A percentile compares a stretch with the other conserved stretches of the same genome.
Evolutionary conservation across 2,329 filamentous ascomycete genomes (phyloP).

Genomic region (Daldinia eschscholtzii): DNA sequence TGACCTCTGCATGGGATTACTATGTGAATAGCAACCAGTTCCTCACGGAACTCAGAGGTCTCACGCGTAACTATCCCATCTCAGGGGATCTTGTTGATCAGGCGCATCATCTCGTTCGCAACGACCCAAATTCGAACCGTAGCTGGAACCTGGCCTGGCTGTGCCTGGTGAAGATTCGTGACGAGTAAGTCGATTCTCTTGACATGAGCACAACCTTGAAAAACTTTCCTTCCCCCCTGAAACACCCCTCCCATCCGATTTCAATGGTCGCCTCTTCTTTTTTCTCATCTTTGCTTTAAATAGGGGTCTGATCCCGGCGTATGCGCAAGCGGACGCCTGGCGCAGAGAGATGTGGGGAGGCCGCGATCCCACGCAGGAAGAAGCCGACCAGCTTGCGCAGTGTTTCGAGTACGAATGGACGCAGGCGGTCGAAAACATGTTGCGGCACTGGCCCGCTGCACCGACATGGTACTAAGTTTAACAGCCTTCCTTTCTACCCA

Average conservation of each 20-base stretch:
- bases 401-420: constrained; percentile 78
- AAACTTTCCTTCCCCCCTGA: neutral
- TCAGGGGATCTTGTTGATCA: constrained; percentile 73
- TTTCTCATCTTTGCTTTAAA: constrained; percentile 24
- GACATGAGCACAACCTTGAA: neutral
- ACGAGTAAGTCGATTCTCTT: constrained; percentile 65
- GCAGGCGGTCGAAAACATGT: constrained; percentile 72
- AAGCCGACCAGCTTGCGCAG: constrained; percentile 69
- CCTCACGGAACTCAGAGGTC: constrained; percentile 75
- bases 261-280: neutral
- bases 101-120: constrained; percentile 72
- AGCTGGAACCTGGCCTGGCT: constrained; percentile 85
- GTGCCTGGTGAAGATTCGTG: constrained; percentile 73
- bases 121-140: constrained; percentile 73
- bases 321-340: constrained; percentile 71
- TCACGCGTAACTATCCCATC: constrained; percentile 77
- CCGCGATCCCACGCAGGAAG: constrained; percentile 65
- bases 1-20: constrained; percentile 78
- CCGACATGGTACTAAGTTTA: constrained; percentile 66
- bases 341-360: constrained; percentile 79
- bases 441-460: constrained; percentile 74
- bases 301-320: constrained; percentile 71
- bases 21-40: constrained; percentile 79
- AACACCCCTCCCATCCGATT: neutral
- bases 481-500: constrained; percentile 40